A percentile compares a stretch with the other conserved stretches of the same genome.
Evolutionary conservation across 2,329 filamentous ascomycete genomes (phyloP).

Genomic region (Colletotrichum chrysophilum): DNA sequence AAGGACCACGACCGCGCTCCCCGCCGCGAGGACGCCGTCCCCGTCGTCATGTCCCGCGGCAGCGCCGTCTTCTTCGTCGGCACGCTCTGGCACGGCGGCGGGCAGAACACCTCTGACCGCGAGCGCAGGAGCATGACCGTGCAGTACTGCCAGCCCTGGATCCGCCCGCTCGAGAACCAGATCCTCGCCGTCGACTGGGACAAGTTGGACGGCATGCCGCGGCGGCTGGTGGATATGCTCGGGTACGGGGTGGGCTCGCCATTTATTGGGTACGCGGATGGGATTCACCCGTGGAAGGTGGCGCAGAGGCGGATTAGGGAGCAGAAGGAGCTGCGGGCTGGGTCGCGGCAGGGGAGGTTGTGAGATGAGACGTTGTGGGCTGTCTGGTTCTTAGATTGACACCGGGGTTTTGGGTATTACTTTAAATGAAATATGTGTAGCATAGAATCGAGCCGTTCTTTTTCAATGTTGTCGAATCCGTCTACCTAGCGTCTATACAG

Average conservation of each 20-base stretch:
- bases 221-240: conserved; percentile 27
- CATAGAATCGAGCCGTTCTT: too few species aligned
- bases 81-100: conserved; percentile 42
- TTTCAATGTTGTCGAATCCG: not conserved
- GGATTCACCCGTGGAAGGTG: conserved; percentile 22
- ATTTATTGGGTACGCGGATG: conserved; percentile 27
- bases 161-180: conserved; percentile 41
- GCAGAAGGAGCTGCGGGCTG: conserved; percentile 4
- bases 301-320: conserved; percentile 20
- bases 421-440: too few species aligned
- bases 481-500: not conserved
- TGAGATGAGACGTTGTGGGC: not conserved
- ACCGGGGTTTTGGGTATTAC: not conserved
- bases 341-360: not conserved
- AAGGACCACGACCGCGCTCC: conserved; percentile 26
- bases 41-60: conserved; percentile 38
- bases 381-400: not conserved
- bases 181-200: conserved; percentile 36
- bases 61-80: conserved; percentile 39
- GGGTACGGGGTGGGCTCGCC: conserved; percentile 27
- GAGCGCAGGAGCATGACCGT: conserved; percentile 39
- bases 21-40: conserved; percentile 30
- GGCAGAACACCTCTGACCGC: conserved; percentile 33
- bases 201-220: conserved; percentile 25
- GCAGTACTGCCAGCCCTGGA: conserved; percentile 47